phyloP scores from a whole-genome alignment of 306 rosid genomes.

The Corylus heterophylla region DNA sequence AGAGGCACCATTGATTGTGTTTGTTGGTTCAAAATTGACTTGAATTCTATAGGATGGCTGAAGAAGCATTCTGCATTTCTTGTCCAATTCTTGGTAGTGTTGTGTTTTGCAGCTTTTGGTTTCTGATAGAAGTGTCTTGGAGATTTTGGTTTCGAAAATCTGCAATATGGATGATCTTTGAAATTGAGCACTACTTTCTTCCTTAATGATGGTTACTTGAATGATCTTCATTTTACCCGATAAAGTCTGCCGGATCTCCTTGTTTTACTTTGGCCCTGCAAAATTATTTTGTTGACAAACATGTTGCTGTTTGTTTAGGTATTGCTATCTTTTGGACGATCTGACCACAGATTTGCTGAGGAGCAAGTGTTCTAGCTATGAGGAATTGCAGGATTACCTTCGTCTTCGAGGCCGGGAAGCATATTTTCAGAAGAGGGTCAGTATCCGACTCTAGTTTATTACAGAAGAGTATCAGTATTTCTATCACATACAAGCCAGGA shows the following conservation, averaged over 20 bases:
- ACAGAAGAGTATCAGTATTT: too few species aligned
- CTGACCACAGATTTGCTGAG: conserved; percentile 75
- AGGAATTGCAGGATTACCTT: conserved; percentile 67
- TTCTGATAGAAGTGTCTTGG: conserved; percentile 1
- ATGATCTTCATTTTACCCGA: background rate
- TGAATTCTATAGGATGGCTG: conserved; percentile 7
- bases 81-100: background rate
- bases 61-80: conserved; percentile 5
- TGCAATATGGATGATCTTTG: background rate
- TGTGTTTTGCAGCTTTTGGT: background rate
- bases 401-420: conserved; percentile 80
- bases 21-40: conserved; percentile 17
- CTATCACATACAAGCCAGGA: too few species aligned
- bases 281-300: conserved; percentile 17
- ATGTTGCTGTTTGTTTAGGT: conserved; percentile 51
- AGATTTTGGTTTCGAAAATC: background rate
- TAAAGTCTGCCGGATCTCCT: conserved; percentile 11
- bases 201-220: background rate
- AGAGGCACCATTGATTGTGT: conserved; percentile 43
- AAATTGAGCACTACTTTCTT: background rate
- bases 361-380: conserved; percentile 63
- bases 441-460: conserved; percentile 19
- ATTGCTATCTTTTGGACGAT: conserved; percentile 88
- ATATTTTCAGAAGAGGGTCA: conserved; percentile 81
- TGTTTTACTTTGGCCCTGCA: conserved; percentile 12